Evolutionary conservation across 441 rosid species (phyloP).

Genomic region (Pelargonium fulgidum): DNA sequence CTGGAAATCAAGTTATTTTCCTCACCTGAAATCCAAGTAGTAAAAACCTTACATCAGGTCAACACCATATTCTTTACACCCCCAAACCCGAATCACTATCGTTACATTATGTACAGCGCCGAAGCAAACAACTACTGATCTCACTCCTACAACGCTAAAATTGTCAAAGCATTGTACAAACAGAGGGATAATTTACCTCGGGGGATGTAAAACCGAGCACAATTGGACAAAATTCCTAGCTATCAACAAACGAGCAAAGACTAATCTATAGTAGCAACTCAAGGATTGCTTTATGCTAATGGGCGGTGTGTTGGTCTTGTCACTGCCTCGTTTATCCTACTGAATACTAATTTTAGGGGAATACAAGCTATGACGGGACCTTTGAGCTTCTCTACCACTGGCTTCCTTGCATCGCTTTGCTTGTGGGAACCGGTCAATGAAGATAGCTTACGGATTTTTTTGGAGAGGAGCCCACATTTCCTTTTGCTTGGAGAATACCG

Average conservation of each 20-base stretch:
- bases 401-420: constrained; percentile 31
- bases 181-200: neutral
- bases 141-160: constrained; percentile 20
- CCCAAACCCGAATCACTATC: constrained; percentile 44
- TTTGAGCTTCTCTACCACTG: constrained; percentile 39
- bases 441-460: constrained; percentile 75
- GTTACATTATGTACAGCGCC: constrained; percentile 33
- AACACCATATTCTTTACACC: constrained; percentile 21
- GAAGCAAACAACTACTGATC: constrained; percentile 19
- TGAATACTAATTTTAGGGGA: constrained; percentile 81
- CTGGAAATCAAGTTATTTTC: constrained; percentile 24
- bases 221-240: constrained; percentile 11
- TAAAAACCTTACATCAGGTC: constrained; percentile 21
- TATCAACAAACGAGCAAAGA: neutral
- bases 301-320: constrained; percentile 43
- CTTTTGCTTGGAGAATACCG: constrained; percentile 33
- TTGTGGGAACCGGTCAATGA: constrained; percentile 52
- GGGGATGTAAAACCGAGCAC: too few relatives aligned
- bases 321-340: constrained; percentile 75
- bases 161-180: constrained; percentile 21
- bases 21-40: constrained; percentile 28
- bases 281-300: constrained; percentile 31
- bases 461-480: constrained; percentile 29
- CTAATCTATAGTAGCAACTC: constrained; percentile 12
- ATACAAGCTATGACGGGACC: constrained; percentile 71